Conservation (phyloP, 1,284 basidiomycete species). For the Ustilago crameri region DNA sequence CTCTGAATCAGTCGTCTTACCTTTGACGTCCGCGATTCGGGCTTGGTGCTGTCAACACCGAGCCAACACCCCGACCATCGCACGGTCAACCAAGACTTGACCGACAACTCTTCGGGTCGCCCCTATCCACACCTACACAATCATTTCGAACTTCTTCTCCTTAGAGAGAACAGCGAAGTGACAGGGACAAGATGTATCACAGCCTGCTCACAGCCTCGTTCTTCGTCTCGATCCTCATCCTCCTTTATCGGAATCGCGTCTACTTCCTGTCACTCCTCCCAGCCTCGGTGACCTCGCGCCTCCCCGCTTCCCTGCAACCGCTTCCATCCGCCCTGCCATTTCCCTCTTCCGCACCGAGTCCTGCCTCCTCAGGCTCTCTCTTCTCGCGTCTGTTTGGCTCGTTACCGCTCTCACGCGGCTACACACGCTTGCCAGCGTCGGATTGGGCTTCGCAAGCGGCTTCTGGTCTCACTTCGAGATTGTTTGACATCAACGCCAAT, state of each 20-base stretch:
- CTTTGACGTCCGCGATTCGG: too few species aligned
- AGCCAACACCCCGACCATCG: too few species aligned
- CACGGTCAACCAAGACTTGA: too few species aligned
- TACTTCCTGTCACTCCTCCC: conserved; percentile 34
- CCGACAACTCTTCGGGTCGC: too few species aligned
- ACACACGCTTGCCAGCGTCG: conserved; percentile 15
- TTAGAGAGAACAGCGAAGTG: neutral
- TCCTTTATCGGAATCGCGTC: conserved; percentile 32
- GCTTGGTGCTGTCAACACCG: too few species aligned
- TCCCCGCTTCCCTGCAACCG: conserved; percentile 17
- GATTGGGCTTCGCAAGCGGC: conserved; percentile 48
- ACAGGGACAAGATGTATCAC: conserved; percentile 31
- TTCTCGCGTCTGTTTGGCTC: conserved; percentile 5
- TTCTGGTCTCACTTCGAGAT: conserved; percentile 48
- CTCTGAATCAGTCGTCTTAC: too few species aligned
- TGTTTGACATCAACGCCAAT: conserved; percentile 64
- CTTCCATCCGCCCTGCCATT: neutral
- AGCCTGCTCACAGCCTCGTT: conserved; percentile 37
- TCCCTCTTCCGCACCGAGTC: conserved; percentile 2
- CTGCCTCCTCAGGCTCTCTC: neutral
- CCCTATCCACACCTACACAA: too few species aligned
- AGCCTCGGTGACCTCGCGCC: conserved; percentile 7
- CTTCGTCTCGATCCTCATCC: conserved; percentile 27
- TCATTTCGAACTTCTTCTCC: too few species aligned
- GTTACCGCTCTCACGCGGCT: conserved; percentile 1